These are phyloP conservation scores for Suillus subaureus DNA, from an alignment of 768 basidiomycete genomes.

Conservation along the genomic window DNA sequence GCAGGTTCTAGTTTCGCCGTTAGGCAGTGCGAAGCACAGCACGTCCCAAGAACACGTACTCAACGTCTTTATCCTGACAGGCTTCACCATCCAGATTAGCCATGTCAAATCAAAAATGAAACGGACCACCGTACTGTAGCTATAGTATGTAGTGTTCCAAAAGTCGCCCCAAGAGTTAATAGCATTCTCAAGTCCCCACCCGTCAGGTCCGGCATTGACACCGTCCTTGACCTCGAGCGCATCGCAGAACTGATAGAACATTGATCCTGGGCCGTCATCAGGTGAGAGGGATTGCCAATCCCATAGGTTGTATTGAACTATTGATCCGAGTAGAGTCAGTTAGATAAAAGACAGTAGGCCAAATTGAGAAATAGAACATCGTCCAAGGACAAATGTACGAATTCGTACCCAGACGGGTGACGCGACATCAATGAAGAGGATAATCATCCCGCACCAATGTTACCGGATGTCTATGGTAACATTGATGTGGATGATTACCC, in stretches of 20 bases:
- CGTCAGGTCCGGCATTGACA: slow-evolving; percentile 42
- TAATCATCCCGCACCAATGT: no score
- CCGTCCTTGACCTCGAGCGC: slow-evolving; percentile 41
- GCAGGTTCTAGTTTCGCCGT: slow-evolving; percentile 41
- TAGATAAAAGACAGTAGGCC: background rate
- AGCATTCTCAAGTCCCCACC: slow-evolving; percentile 67
- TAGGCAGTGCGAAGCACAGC: slow-evolving; percentile 23
- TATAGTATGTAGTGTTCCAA: slow-evolving; percentile 54
- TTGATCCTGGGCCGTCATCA: slow-evolving; percentile 39
- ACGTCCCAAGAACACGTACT: slow-evolving; percentile 40
- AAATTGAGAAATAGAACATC: background rate
- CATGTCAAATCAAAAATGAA: background rate
- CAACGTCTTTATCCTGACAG: slow-evolving; percentile 47
- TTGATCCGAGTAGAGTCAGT: background rate
- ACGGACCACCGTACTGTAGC: slow-evolving; percentile 38
- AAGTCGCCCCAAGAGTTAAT: slow-evolving; percentile 61
- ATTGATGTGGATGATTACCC: no score
- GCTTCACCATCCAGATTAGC: slow-evolving; percentile 37
- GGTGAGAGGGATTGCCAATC: slow-evolving; percentile 71
- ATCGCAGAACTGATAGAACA: slow-evolving; percentile 44
- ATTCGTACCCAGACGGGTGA: background rate
- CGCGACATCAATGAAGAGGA: background rate
- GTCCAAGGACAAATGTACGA: background rate
- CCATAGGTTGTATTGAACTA: slow-evolving; percentile 44
- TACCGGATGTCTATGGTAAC: no score